Base-by-base conservation (phyloP, 495 filamentous ascomycete genomes). In the Neurospora sp. region DNA sequence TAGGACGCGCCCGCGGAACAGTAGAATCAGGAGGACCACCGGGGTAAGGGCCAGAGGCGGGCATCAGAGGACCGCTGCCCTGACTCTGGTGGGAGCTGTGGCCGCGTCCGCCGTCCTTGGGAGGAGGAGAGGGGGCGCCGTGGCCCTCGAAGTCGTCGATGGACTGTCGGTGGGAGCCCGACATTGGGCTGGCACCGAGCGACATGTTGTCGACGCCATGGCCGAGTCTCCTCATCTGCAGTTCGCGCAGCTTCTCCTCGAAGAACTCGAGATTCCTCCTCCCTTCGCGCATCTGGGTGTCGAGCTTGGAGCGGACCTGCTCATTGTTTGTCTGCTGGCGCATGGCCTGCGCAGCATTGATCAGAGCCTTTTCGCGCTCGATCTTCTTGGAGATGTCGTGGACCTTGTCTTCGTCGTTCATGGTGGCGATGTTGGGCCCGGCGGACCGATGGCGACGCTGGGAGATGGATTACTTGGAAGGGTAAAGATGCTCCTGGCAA, bases 381-480 rank as follows among this genome's bases (percentile, higher is more conserved):
- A 98, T 98, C 93, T 99, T 98, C 84, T 90, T 91, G 84, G 91
- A 89, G 85, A 98, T 93, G 84, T 94, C 92, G 83, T 86, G 88
- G 83, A 95, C 89, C 77, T 92, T 89, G 77, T 94, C 91, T 76
- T 97, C 93, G 82, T 92, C 88, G 85, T 90, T 90, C 84, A 86
- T 90, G 81, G 81, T 78, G 76, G 79, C 72, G 75, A 78, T 78
- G 70, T 78, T 79, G 78, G 77, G 78, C 72, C 76, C 76, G 82
- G 83, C 82, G 83, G 53, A 65, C 53, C 71, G 42, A 68, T 16
- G 37, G 71, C 65, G 39, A 59, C 20, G 53, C 1, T 35, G 53
- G 48, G 20, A 27, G 10, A 59, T 27, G 20, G 9, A 53, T 53
- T 14, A 53, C 10, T 27, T 12, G 9, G 20, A 31, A 16, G 8